phyloP scores from a whole-genome alignment of 495 filamentous ascomycete genomes.

The Cudoniella acicularis region DNA sequence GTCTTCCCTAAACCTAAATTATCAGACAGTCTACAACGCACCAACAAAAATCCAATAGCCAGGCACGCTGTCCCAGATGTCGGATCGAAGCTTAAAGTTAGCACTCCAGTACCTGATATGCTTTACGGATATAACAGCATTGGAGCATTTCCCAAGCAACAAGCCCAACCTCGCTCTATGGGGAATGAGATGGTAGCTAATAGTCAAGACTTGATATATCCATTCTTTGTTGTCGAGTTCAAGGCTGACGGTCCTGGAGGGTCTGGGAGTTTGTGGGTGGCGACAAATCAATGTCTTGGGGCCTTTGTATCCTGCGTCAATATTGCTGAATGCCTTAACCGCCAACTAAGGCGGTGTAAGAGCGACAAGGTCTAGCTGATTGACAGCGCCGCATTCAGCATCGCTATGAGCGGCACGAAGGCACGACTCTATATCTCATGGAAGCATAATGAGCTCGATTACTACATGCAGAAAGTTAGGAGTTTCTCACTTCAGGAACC shows the following conservation, averaged over 20 bases:
- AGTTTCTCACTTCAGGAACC: conserved; percentile 28
- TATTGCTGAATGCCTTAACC: conserved; percentile 27
- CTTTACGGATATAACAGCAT: conserved; percentile 23
- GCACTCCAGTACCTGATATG: conserved; percentile 23
- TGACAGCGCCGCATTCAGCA: conserved; percentile 29
- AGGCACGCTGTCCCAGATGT: conserved; percentile 18
- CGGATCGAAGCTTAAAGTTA: conserved; percentile 22
- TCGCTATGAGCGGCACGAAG: conserved; percentile 30
- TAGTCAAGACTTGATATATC: conserved; percentile 20
- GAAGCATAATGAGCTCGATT: conserved; percentile 28
- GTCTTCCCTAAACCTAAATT: conserved; percentile 17
- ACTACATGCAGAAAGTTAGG: conserved; percentile 27
- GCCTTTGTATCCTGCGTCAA: conserved; percentile 21
- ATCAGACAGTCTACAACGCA: conserved; percentile 10
- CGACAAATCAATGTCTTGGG: conserved; percentile 31
- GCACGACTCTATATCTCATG: conserved; percentile 31
- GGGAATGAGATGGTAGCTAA: conserved; percentile 21
- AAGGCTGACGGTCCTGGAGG: conserved; percentile 20
- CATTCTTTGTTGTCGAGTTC: conserved; percentile 25
- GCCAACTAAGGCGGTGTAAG: conserved; percentile 19
- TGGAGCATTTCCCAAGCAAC: conserved; percentile 14
- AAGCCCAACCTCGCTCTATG: conserved; percentile 24
- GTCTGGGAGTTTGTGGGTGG: too few species aligned
- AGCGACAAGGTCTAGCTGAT: conserved; percentile 19
- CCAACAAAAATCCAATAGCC: conserved; percentile 19